Conservation (phyloP, 768 basidiomycete genomes). For the Termitomyces sp. region DNA sequence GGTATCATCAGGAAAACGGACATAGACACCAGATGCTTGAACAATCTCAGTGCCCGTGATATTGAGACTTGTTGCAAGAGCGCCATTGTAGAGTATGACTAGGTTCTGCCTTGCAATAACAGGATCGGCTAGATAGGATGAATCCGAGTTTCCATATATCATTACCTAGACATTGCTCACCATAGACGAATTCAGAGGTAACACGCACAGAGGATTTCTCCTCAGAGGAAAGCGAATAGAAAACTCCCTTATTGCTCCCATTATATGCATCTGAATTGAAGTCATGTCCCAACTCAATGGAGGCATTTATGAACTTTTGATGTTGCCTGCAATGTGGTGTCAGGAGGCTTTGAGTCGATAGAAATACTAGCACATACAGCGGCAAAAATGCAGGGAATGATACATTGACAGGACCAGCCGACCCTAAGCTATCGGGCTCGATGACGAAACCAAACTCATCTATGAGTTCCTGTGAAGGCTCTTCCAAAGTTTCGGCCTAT, state of each 20-base stretch:
- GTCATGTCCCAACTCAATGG: slow-evolving; percentile 24
- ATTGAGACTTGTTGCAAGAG: slow-evolving; percentile 18
- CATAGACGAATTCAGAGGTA: slow-evolving; percentile 25
- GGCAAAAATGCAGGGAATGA: slow-evolving; percentile 25
- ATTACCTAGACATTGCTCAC: slow-evolving; percentile 12
- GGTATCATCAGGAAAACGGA: slow-evolving; percentile 22
- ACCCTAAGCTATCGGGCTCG: slow-evolving; percentile 17
- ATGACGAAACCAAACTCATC: slow-evolving; percentile 20
- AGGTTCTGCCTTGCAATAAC: slow-evolving; percentile 18
- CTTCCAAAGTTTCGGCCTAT: slow-evolving; percentile 23
- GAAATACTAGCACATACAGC: slow-evolving; percentile 13
- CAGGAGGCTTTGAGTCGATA: neutral
- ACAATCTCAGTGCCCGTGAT: slow-evolving; percentile 4
- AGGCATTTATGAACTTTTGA: slow-evolving; percentile 23
- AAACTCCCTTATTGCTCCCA: slow-evolving; percentile 23
- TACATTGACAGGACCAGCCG: slow-evolving; percentile 20
- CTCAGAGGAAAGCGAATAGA: slow-evolving; percentile 22
- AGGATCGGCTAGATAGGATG: slow-evolving; percentile 19
- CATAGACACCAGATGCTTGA: slow-evolving; percentile 17
- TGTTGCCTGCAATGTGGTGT: slow-evolving; percentile 17
- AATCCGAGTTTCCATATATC: neutral
- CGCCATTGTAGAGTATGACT: slow-evolving; percentile 17
- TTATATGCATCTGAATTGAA: slow-evolving; percentile 24
- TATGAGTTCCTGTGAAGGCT: slow-evolving; percentile 14
- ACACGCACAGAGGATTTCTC: slow-evolving; percentile 16